These are phyloP conservation scores for Agaricus blazei DNA, from an alignment of 768 basidiomycete genomes.

Conservation along the genomic window DNA sequence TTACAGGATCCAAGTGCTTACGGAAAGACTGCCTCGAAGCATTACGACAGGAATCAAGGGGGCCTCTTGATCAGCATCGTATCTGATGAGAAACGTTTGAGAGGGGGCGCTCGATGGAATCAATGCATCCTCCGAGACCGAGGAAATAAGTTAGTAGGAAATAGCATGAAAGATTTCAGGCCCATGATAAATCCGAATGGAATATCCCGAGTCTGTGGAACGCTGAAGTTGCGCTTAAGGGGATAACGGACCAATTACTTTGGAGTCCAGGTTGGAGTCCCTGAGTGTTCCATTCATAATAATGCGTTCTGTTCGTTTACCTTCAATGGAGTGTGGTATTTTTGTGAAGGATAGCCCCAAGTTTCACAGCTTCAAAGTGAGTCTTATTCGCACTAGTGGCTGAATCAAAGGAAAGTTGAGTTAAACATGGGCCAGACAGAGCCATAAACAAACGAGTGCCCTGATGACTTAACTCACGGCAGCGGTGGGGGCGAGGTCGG, in stretches of 20 bases:
- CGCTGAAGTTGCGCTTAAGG: not conserved
- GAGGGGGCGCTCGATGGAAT: not conserved
- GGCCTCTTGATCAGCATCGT: not conserved
- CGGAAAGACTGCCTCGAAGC: not conserved
- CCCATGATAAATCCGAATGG: constrained; percentile 5
- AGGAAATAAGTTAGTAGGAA: not conserved
- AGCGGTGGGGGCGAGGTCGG: not conserved
- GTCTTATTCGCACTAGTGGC: not conserved
- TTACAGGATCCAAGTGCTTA: too few species aligned
- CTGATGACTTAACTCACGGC: not conserved
- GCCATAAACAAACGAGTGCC: too few species aligned
- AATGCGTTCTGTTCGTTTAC: not conserved
- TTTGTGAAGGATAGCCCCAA: not conserved
- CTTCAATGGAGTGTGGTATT: not conserved
- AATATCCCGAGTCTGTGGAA: not conserved
- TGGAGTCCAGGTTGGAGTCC: not conserved
- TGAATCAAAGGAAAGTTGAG: too few species aligned
- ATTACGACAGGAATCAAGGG: too few species aligned
- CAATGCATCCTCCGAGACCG: constrained; percentile 6
- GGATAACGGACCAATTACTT: not conserved
- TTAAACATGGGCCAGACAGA: too few species aligned
- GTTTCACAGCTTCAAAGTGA: not conserved
- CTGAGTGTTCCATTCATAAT: not conserved
- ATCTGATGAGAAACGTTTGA: not conserved
- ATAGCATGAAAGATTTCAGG: not conserved